phyloP scores from a whole-genome alignment of 495 filamentous ascomycete genomes.

The Lentithecium fluviatile region DNA sequence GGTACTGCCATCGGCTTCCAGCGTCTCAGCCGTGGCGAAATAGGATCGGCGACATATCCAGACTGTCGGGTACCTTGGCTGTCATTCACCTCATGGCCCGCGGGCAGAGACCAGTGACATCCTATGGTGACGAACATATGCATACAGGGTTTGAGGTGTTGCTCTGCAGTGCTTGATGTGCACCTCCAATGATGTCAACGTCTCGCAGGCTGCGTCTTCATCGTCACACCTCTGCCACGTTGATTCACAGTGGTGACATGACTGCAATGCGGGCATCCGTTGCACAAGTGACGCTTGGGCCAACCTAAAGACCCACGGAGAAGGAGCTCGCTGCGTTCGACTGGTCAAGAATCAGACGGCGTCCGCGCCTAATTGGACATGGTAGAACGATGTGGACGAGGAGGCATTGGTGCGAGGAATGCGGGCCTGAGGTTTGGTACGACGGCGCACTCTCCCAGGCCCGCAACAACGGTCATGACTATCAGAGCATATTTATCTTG shows the following conservation, averaged over 20 bases:
- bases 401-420: slow-evolving; percentile 34
- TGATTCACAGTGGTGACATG: slow-evolving; percentile 14
- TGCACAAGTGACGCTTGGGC: slow-evolving; percentile 24
- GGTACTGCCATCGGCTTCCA: no score
- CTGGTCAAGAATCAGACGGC: slow-evolving; percentile 22
- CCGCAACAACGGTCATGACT: slow-evolving; percentile 11
- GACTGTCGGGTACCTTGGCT: slow-evolving; percentile 13
- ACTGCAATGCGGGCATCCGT: slow-evolving; percentile 33
- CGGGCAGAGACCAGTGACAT: no score
- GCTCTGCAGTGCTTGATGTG: neutral
- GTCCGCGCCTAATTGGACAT: slow-evolving; percentile 5
- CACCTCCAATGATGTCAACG: neutral
- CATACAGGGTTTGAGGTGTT: neutral
- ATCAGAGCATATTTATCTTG: slow-evolving; percentile 5
- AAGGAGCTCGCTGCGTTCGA: slow-evolving; percentile 16
- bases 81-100: no score
- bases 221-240: neutral
- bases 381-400: slow-evolving; percentile 6
- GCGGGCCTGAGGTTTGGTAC: slow-evolving; percentile 26
- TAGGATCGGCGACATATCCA: neutral
- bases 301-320: slow-evolving; percentile 4
- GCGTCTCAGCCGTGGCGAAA: no score
- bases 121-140: no score
- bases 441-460: slow-evolving; percentile 11
- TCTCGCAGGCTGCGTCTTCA: neutral